Evolutionary conservation across 148 eudicot genomes (phyloP).

Genomic region (Polygonum maritimum): DNA sequence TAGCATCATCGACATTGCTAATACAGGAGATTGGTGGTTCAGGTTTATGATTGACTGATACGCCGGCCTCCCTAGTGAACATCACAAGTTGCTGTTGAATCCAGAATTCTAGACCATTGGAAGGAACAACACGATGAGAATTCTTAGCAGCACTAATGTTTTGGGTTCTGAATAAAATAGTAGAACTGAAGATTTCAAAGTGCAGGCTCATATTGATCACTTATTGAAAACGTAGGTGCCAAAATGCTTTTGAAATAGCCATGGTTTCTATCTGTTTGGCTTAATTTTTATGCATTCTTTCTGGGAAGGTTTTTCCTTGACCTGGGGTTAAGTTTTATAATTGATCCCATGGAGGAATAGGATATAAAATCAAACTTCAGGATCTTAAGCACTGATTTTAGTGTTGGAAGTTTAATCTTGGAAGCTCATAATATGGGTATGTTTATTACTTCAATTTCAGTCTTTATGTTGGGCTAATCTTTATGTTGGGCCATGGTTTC

Average conservation of each 20-base stretch:
- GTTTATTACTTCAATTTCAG: background rate
- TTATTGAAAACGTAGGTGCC: too few relatives aligned
- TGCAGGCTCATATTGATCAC: too few relatives aligned
- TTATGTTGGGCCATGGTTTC: too few relatives aligned
- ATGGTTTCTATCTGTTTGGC: too few relatives aligned
- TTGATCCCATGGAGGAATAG: background rate
- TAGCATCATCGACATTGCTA: constrained; percentile 12
- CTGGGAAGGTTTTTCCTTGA: too few relatives aligned
- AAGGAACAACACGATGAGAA: constrained; percentile 23
- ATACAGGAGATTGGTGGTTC: constrained; percentile 26
- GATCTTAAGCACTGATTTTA: background rate
- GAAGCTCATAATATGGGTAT: background rate
- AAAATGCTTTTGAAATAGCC: too few relatives aligned
- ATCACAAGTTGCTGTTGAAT: constrained; percentile 22
- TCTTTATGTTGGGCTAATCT: too few relatives aligned
- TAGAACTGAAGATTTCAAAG: too few relatives aligned
- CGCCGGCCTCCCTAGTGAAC: constrained; percentile 21
- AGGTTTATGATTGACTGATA: constrained; percentile 7
- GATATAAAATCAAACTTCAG: background rate
- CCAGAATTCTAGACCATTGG: constrained; percentile 28
- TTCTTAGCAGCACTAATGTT: background rate
- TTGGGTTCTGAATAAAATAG: background rate
- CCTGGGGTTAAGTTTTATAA: too few relatives aligned
- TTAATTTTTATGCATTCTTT: too few relatives aligned
- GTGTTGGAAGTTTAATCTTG: background rate